Evolutionary conservation across 768 basidiomycete genomes (phyloP).

Genomic region (Gautieria morchelliformis): DNA sequence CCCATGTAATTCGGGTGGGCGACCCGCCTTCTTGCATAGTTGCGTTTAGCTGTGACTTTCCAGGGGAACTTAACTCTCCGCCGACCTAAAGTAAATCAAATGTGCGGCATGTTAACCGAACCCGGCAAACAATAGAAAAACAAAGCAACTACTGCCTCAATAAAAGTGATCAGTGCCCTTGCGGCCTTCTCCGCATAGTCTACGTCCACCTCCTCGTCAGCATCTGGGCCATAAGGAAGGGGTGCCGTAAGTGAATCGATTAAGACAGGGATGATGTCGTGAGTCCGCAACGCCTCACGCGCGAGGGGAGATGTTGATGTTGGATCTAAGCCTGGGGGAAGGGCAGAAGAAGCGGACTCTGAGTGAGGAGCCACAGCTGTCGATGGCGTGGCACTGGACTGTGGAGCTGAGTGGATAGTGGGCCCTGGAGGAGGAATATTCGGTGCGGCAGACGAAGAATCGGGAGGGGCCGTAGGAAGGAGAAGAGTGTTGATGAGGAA

Average conservation of each 20-base stretch:
- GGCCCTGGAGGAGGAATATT: not conserved
- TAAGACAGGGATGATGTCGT: conserved; percentile 39
- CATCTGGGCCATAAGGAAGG: conserved; percentile 57
- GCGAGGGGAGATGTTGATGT: conserved; percentile 42
- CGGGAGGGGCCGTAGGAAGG: conserved; percentile 30
- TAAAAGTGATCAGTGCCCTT: not conserved
- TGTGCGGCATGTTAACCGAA: no score
- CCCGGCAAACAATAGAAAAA: not conserved
- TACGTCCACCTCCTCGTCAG: conserved; percentile 46
- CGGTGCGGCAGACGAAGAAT: not conserved
- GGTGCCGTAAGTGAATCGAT: conserved; percentile 45
- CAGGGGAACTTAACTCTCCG: not conserved
- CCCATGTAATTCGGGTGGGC: not conserved
- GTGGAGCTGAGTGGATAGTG: conserved; percentile 4
- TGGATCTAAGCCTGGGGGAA: conserved; percentile 46
- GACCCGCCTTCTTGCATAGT: not conserved
- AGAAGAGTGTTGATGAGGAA: conserved; percentile 72
- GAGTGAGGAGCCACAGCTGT: conserved; percentile 12
- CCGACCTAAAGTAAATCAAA: not conserved
- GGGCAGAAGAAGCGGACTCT: conserved; percentile 13
- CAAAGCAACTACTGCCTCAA: not conserved
- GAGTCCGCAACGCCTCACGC: conserved; percentile 36
- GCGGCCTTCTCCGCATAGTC: conserved; percentile 55
- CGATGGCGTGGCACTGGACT: conserved; percentile 2
- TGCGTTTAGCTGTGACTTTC: not conserved